phyloP scores from a whole-genome alignment of 106 monocot genomes.

The Cymbidium sinense region DNA sequence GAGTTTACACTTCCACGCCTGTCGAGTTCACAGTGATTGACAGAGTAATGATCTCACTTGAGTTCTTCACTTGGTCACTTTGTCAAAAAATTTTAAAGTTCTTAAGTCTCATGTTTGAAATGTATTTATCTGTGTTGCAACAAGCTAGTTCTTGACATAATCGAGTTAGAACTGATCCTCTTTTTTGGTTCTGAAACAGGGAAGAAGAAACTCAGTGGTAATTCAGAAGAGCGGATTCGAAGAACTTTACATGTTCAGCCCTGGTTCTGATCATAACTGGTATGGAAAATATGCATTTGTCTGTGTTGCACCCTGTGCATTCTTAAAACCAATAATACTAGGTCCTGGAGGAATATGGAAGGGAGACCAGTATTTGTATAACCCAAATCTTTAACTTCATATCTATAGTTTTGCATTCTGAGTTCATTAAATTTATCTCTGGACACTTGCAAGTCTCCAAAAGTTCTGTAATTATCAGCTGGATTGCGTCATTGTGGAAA shows the following conservation, averaged over 20 bases:
- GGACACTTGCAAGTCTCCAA: too few species aligned
- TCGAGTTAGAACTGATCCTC: neutral
- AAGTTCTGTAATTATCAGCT: too few species aligned
- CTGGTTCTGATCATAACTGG: conserved; percentile 54
- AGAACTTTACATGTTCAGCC: conserved; percentile 49
- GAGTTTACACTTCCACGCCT: conserved; percentile 62
- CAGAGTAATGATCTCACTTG: conserved; percentile 40
- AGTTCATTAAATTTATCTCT: neutral
- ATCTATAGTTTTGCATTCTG: neutral
- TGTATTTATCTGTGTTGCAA: neutral
- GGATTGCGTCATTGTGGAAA: too few species aligned
- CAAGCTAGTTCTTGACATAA: neutral
- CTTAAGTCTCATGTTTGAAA: too few species aligned
- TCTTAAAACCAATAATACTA: conserved; percentile 25
- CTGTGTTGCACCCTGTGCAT: conserved; percentile 40
- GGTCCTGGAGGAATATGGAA: conserved; percentile 44
- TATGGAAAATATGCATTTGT: conserved; percentile 58
- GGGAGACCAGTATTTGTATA: conserved; percentile 47
- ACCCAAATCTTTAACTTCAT: conserved; percentile 41
- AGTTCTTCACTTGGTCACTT: too few species aligned
- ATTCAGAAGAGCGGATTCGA: conserved; percentile 50
- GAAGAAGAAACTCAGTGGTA: conserved; percentile 46
- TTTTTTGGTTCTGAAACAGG: conserved; percentile 30
- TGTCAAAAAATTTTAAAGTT: too few species aligned
- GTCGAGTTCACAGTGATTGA: conserved; percentile 68